Evolutionary conservation across 495 filamentous ascomycete species (phyloP).

Genomic region (Wilcoxina mikolae): DNA sequence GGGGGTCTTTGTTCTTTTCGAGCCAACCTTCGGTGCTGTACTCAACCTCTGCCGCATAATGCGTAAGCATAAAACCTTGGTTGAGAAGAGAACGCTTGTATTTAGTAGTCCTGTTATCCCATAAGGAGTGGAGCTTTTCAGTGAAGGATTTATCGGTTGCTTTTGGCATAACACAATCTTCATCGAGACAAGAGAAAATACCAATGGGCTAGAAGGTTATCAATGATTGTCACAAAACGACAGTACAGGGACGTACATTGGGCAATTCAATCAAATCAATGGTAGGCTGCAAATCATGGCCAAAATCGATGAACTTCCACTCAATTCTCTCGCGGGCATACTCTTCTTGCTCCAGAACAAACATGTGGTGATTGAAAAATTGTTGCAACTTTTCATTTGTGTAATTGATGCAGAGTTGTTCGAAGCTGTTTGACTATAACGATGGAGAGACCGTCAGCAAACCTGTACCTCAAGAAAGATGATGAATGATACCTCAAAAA

Average conservation of each 20-base stretch:
- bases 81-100: slow-evolving; percentile 75
- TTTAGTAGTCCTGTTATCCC: slow-evolving; percentile 90
- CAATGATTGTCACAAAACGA: not conserved
- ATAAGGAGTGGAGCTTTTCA: slow-evolving; percentile 89
- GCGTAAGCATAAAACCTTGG: slow-evolving; percentile 94
- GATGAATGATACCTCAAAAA: slow-evolving; percentile 57
- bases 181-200: slow-evolving; percentile 96
- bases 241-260: slow-evolving; percentile 37
- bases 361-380: slow-evolving; percentile 99
- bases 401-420: slow-evolving; percentile 99
- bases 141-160: slow-evolving; percentile 94
- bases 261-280: slow-evolving; percentile 93
- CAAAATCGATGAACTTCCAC: slow-evolving; percentile 99
- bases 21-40: slow-evolving; percentile 93
- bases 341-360: slow-evolving; percentile 96
- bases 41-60: slow-evolving; percentile 96
- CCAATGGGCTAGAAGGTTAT: slow-evolving; percentile 52
- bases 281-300: slow-evolving; percentile 90
- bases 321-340: slow-evolving; percentile 97
- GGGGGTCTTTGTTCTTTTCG: slow-evolving; percentile 97
- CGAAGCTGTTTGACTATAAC: slow-evolving; percentile 66
- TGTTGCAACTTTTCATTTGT: slow-evolving; percentile 99
- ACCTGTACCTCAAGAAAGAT: slow-evolving; percentile 3
- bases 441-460: not conserved
- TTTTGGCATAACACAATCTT: slow-evolving; percentile 98